Conservation (phyloP, 306 rosid species). For the Medicago arabica region DNA sequence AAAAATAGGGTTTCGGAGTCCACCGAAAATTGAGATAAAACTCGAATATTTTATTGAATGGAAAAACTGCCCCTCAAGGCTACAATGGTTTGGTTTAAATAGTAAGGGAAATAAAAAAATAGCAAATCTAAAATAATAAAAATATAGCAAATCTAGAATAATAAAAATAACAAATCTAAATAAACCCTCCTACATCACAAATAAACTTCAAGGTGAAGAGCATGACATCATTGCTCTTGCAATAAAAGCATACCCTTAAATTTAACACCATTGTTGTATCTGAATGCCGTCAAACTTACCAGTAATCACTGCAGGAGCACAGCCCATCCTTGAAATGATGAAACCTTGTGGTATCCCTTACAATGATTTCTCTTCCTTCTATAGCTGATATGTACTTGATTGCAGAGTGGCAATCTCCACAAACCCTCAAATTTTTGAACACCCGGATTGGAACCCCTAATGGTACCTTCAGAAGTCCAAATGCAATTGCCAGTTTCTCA, state of each 20-base stretch:
- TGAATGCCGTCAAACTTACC: slow-evolving; percentile 50
- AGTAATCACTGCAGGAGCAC: slow-evolving; percentile 84
- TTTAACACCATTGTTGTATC: slow-evolving; percentile 11
- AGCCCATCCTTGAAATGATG: slow-evolving; percentile 84
- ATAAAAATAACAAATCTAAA: too few relatives aligned
- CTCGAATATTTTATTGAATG: too few relatives aligned
- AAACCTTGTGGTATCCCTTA: slow-evolving; percentile 84
- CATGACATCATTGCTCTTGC: slow-evolving; percentile 13
- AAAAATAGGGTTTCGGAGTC: too few relatives aligned
- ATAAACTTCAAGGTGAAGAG: slow-evolving; percentile 26
- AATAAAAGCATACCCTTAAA: slow-evolving; percentile 21
- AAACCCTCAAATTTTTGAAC: slow-evolving; percentile 83
- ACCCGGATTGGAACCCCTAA: slow-evolving; percentile 67
- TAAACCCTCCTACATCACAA: too few relatives aligned
- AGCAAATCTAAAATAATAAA: too few relatives aligned
- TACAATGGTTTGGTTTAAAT: too few relatives aligned
- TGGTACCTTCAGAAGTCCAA: slow-evolving; percentile 70
- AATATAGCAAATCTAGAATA: too few relatives aligned
- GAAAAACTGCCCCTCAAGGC: too few relatives aligned
- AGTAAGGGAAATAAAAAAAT: too few relatives aligned
- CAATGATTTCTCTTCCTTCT: slow-evolving; percentile 79
- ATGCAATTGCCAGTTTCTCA: slow-evolving; percentile 86
- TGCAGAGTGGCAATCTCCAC: slow-evolving; percentile 91
- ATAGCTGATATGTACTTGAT: slow-evolving; percentile 78
- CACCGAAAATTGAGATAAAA: too few relatives aligned